Evolutionary conservation across 305 asterid species (phyloP).

Genomic region (Coffea humblotiana): DNA sequence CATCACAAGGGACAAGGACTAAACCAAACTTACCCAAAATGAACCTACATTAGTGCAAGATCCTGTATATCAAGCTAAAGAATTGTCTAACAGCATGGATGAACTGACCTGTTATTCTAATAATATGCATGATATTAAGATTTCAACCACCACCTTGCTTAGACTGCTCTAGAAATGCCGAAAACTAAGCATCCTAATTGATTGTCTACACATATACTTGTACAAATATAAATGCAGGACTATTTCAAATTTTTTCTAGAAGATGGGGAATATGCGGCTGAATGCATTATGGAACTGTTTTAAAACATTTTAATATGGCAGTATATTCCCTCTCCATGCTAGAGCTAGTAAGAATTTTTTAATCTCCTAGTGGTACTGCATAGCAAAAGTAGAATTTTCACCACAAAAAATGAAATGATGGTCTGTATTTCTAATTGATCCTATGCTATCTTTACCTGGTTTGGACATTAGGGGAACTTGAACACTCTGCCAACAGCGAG

Average conservation of each 20-base stretch:
- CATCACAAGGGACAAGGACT: neutral
- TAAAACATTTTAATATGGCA: neutral
- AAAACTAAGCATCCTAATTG: neutral
- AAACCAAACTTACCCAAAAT: neutral
- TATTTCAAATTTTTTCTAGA: neutral
- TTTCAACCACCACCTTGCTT: neutral
- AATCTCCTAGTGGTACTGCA: neutral
- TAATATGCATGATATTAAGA: neutral
- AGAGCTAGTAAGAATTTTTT: neutral
- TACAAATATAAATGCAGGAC: neutral
- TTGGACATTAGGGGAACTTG: constrained; percentile 86
- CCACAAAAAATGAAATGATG: neutral
- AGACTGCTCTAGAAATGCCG: neutral
- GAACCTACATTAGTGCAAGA: neutral
- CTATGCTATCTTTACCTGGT: constrained; percentile 54
- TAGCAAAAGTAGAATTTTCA: neutral
- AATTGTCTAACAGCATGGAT: neutral
- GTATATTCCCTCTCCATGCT: neutral
- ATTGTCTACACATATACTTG: neutral
- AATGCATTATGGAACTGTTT: neutral
- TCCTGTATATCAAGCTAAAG: neutral
- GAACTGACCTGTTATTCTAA: neutral
- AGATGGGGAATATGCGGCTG: no score
- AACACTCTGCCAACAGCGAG: constrained; percentile 80
- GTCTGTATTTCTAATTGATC: neutral